A percentile compares a stretch with the other conserved stretches of the same genome.
These are phyloP conservation scores for Hypoxylon sp. DNA, from an alignment of 2,329 filamentous ascomycete genomes.

Conservation along the genomic window DNA sequence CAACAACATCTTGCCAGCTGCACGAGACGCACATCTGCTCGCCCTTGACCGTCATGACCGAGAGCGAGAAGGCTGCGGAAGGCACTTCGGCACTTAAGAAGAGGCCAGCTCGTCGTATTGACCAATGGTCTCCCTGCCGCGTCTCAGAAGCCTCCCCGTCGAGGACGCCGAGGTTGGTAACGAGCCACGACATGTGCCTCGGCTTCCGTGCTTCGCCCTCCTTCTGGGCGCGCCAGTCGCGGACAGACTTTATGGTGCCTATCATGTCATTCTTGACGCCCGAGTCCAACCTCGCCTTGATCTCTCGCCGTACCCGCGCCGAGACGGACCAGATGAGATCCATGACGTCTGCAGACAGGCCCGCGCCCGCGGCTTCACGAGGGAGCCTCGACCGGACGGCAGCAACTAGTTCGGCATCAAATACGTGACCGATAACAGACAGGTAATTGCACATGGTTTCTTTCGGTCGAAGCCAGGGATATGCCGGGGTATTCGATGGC, in stretches of 20 bases:
- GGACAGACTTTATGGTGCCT: constrained; percentile 46
- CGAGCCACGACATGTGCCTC: constrained; percentile 45
- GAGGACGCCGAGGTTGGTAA: constrained; percentile 49
- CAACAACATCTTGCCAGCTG: neutral
- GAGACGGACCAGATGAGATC: constrained; percentile 34
- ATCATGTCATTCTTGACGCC: constrained; percentile 46
- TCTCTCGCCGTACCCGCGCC: constrained; percentile 43
- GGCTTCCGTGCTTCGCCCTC: constrained; percentile 39
- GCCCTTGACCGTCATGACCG: neutral
- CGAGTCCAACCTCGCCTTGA: constrained; percentile 39
- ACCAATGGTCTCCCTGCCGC: too few species aligned
- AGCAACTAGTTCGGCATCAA: constrained; percentile 27
- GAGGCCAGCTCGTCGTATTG: neutral
- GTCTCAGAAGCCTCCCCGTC: too few species aligned
- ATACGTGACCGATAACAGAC: constrained; percentile 28
- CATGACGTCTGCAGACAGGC: constrained; percentile 14
- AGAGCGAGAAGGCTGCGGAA: neutral
- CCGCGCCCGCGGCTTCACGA: neutral
- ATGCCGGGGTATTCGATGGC: constrained; percentile 4
- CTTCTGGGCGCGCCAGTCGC: constrained; percentile 47
- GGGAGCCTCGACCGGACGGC: constrained; percentile 23
- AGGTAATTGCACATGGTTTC: constrained; percentile 35
- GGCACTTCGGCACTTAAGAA: neutral
- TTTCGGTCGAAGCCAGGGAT: constrained; percentile 14
- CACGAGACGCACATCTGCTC: neutral